Evolutionary conservation across 2,329 filamentous ascomycete genomes (phyloP).

Genomic region (Botrytis squamosa): DNA sequence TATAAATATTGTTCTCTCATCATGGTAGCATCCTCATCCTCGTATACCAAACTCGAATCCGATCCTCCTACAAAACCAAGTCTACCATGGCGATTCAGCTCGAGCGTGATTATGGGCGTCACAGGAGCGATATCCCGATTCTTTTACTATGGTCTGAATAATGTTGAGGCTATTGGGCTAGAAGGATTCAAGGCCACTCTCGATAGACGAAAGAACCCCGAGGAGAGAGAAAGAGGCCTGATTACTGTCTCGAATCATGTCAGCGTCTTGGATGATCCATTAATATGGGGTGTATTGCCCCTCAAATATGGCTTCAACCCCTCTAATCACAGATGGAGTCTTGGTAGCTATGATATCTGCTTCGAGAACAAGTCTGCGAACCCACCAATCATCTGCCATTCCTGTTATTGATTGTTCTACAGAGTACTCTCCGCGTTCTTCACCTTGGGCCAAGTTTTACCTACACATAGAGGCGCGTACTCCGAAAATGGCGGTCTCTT

Average conservation of each 20-base stretch:
- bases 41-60: constrained; percentile 22
- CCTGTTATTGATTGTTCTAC: constrained; percentile 19
- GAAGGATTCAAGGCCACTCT: constrained; percentile 72
- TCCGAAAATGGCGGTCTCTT: constrained; percentile 77
- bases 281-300: constrained; percentile 90
- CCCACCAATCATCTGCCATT: background rate
- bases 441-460: constrained; percentile 82
- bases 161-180: constrained; percentile 73
- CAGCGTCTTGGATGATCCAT: constrained; percentile 86
- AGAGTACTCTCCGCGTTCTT: constrained; percentile 79
- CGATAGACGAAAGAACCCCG: constrained; percentile 67
- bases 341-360: constrained; percentile 94
- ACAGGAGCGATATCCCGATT: constrained; percentile 68
- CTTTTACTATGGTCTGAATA: constrained; percentile 75
- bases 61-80: constrained; percentile 29
- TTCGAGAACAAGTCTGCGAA: constrained; percentile 75
- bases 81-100: constrained; percentile 69
- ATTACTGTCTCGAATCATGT: constrained; percentile 90
- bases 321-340: constrained; percentile 78
- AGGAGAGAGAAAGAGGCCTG: constrained; percentile 69
- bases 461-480: constrained; percentile 78
- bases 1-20: background rate
- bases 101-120: constrained; percentile 71
- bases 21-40: constrained; percentile 17
- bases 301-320: constrained; percentile 69